Evolutionary conservation across 768 basidiomycete genomes (phyloP).

Genomic region (Lentinula edodes): DNA sequence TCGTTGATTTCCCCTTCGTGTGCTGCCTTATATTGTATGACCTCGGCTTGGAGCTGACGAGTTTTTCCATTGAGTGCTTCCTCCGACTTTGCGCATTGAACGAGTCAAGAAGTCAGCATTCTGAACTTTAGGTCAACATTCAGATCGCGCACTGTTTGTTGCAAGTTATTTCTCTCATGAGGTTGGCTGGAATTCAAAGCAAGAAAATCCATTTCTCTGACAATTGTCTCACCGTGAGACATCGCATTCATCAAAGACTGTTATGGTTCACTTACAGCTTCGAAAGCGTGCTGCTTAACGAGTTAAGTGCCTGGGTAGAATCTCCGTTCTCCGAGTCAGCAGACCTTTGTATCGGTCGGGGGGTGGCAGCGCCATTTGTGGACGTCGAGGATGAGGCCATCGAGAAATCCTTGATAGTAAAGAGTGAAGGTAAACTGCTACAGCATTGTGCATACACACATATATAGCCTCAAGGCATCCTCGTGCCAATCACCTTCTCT

Average conservation of each 20-base stretch:
- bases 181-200: neutral
- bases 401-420: neutral
- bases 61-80: neutral
- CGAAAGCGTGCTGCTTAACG: neutral
- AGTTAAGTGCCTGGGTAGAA: neutral
- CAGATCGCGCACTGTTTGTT: neutral
- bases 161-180: neutral
- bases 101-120: neutral
- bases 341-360: neutral
- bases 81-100: neutral
- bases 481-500: constrained; percentile 1
- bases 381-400: neutral
- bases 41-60: neutral
- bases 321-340: neutral
- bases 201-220: neutral
- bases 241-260: neutral
- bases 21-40: constrained; percentile 12
- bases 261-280: neutral
- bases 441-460: neutral
- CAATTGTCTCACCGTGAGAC: neutral
- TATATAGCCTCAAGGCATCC: constrained; percentile 1
- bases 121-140: neutral
- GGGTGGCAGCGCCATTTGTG: neutral
- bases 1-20: constrained; percentile 12
- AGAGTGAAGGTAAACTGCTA: neutral